Base-by-base conservation (phyloP, 345 rosid genomes). In the Linum tenue region DNA sequence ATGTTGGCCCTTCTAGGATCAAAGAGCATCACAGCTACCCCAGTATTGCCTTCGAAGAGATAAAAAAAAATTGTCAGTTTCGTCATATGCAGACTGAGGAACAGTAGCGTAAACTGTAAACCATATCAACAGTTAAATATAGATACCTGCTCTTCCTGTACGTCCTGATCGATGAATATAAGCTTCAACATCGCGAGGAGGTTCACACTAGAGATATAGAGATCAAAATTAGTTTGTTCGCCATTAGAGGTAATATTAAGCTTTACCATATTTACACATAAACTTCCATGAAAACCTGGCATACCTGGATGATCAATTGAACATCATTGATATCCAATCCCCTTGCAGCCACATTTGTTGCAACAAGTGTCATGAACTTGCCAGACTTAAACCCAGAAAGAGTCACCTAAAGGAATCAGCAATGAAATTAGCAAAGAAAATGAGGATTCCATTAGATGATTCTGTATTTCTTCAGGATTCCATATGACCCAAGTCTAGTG, bases 141-240 rank as follows among this genome's bases (percentile, higher is more conserved):
- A 61, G 39, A 65, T 77, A 88, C 99, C 97, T 64, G 97, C 99
- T 79, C 99, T 87, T 78, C 99, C 99, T 4, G 99, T 95, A 62
- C 97, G 85, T 67, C 99, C 99, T 64, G 99, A 95, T 59, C 99
- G 86, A 81, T 95, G 99, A 22, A 95, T 95, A 51, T 95, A 95
- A 12, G 85, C 96, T 82, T 95, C 97, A 37, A 91, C 95, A 59
- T 91, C 99, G 56, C 92, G 96, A 7, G 99, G 99, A 56, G 99
- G 97, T 79, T 91, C 97, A 75, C 95, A 89, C 99, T 95, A 63
- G 31, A 48, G 80, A 69, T 15, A 71, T 63, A 56, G 58, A 63
- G 7, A n/a, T 8, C 9, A 11, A 4, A 14, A 44, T 78, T 4
- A 76, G 67, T 55, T 55, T 8, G 22, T 38, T 6, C 41, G 43